Base-by-base conservation (phyloP, 2,329 filamentous ascomycete species). In the Hirsutella thompsonii region DNA sequence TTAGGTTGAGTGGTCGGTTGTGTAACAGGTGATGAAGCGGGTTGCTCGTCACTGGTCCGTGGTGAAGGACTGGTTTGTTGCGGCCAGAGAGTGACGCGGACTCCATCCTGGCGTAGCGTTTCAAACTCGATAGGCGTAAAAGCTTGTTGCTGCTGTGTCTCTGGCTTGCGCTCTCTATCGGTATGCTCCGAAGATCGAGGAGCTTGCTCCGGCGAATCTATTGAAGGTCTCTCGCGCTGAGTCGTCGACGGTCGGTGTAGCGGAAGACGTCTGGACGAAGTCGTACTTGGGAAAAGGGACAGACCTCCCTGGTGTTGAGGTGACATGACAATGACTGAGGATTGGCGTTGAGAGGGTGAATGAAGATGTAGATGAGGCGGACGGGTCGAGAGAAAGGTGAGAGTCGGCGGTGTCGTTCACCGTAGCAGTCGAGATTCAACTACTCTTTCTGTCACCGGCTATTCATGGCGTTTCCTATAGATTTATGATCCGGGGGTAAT, bases 251-350 rank as follows among this genome's bases (percentile, higher is more conserved):
- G 32, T 19, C 32, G 32, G n/a, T n/a, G 14, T 16, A 34, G 5
- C 8, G 13, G 32, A 14, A 18, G n/a, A 2, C 14, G 52, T 23
- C 50, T 58, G n/a, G 59, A 57, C 23, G 53, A 42, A 48, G 56
- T 68, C 19, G 70, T 65, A 47, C 63, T 76, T 21, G 73, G 72
- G 50, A 77, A 76, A 45, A 77, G 66, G 44, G 73, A 76, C 56
- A 76, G 74, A 44, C 38, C 26, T 32, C 30, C 34, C 20, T 40
- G 40, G 5, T 32, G 40, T 5, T 38, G 29, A 3, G 39, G 33
- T 18, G 33, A 36, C 39, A 41, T 41, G 39, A 26, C 34, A 20
- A 8, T 20, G 32, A 14, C n/a, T 33, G 32, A n/a, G 32, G 14
- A 18, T 14, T 14, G n/a, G n/a, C n/a, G n/a, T n/a, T n/a, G n/a